These are phyloP conservation scores for Gossypium trilobum DNA, from an alignment of 441 rosid species.

Conservation along the genomic window DNA sequence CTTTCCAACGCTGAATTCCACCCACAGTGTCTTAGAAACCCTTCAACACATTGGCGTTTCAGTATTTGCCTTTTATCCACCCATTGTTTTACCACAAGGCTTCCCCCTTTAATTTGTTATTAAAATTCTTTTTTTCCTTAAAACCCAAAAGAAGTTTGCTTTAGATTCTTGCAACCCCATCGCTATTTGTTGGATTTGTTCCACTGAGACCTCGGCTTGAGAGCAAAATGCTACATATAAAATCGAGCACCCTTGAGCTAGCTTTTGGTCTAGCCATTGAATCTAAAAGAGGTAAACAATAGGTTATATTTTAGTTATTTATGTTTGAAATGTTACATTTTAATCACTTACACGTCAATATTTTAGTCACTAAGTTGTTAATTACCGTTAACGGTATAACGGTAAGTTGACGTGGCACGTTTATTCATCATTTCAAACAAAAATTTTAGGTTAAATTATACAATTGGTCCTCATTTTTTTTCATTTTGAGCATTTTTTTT, in stretches of 20 bases:
- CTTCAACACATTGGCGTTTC: constrained; percentile 40
- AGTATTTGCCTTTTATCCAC: constrained; percentile 56
- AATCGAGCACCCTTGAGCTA: constrained; percentile 33
- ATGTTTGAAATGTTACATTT: no score
- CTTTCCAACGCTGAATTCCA: constrained; percentile 22
- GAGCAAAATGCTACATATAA: constrained; percentile 71
- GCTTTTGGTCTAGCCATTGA: constrained; percentile 49
- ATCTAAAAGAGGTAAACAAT: constrained; percentile 28
- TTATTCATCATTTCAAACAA: no score
- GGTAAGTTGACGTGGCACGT: no score
- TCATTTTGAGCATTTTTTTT: no score
- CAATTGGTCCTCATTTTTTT: no score
- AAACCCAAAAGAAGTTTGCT: constrained; percentile 54
- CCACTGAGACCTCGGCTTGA: constrained; percentile 44
- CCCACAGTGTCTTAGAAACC: constrained; percentile 59
- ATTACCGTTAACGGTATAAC: no score
- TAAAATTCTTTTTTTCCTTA: constrained; percentile 23
- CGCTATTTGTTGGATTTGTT: constrained; percentile 41
- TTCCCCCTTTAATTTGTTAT: constrained; percentile 28
- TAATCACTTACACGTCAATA: no score
- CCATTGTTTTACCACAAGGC: constrained; percentile 58
- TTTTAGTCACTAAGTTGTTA: no score
- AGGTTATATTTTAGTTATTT: no score
- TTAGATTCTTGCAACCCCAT: constrained; percentile 46
- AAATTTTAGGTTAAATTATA: no score